Conservation (phyloP, 2,329 filamentous ascomycete species). For the Microsporum audouinii region DNA sequence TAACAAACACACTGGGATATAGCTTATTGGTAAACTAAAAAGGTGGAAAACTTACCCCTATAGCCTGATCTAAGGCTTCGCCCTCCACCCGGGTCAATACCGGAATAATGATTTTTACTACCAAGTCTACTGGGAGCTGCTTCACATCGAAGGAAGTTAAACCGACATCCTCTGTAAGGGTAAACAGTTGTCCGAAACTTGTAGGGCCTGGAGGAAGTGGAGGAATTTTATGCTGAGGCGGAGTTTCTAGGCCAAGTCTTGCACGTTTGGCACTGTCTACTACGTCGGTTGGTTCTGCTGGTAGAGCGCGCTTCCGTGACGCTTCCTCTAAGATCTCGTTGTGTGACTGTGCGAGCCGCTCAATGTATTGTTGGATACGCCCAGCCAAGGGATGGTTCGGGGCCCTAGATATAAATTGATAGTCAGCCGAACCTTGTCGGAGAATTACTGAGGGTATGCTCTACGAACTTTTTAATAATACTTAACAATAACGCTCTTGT, state of each 20-base stretch:
- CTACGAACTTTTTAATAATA: constrained; percentile 59
- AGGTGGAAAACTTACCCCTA: constrained; percentile 45
- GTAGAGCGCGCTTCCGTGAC: constrained; percentile 61
- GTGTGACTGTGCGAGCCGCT: constrained; percentile 66
- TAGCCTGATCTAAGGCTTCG: constrained; percentile 57
- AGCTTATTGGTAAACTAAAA: neutral
- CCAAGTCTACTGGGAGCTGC: constrained; percentile 60
- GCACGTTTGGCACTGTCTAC: constrained; percentile 73
- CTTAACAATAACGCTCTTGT: constrained; percentile 73
- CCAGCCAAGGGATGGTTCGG: constrained; percentile 62
- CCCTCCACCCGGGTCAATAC: constrained; percentile 62
- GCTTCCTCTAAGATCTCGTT: constrained; percentile 69
- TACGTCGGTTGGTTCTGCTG: constrained; percentile 58
- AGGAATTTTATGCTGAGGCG: constrained; percentile 46
- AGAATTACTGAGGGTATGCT: neutral
- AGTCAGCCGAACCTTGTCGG: neutral
- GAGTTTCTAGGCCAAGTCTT: constrained; percentile 48
- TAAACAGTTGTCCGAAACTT: constrained; percentile 74
- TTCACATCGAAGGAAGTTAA: constrained; percentile 74
- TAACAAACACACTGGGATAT: neutral
- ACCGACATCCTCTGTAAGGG: constrained; percentile 63
- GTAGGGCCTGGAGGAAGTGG: constrained; percentile 64
- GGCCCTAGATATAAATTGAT: constrained; percentile 44
- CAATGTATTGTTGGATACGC: constrained; percentile 78
- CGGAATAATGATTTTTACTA: constrained; percentile 70